A percentile compares a stretch with the other conserved stretches of the same genome.
These are phyloP conservation scores for Beauveria sp. DNA, from an alignment of 2,329 filamentous ascomycete species.

Conservation along the genomic window DNA sequence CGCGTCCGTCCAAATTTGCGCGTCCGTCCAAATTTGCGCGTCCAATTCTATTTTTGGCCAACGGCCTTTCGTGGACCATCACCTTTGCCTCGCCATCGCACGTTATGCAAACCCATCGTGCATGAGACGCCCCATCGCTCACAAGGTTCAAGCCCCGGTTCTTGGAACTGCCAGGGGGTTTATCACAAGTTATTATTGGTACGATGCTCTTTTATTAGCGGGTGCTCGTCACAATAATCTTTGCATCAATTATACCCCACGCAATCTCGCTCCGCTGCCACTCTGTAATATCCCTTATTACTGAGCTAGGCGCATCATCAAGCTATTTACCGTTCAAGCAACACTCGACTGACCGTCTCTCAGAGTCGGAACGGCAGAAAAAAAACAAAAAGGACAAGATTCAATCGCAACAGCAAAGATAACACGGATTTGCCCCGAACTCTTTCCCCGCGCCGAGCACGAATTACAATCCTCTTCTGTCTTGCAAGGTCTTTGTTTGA, in stretches of 20 bases:
- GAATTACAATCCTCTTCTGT: neutral
- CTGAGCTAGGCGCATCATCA: neutral
- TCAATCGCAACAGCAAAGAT: neutral
- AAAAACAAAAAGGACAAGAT: neutral
- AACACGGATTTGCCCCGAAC: too few relatives aligned
- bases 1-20: neutral
- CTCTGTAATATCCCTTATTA: constrained; percentile 1
- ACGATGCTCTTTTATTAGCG: neutral
- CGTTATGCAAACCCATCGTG: constrained; percentile 1
- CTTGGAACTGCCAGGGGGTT: neutral
- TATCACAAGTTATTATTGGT: neutral
- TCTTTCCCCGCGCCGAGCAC: too few relatives aligned
- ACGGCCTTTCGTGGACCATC: neutral
- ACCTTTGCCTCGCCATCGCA: neutral
- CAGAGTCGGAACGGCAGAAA: neutral
- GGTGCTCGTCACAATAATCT: neutral
- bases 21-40: neutral
- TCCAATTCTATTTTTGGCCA: neutral
- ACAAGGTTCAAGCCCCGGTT: neutral
- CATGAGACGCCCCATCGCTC: neutral
- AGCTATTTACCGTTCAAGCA: neutral
- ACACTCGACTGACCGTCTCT: neutral
- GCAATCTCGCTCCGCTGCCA: constrained; percentile 1
- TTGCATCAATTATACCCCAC: constrained; percentile 8
- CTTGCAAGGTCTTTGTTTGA: neutral